Evolutionary conservation across 106 monocot genomes (phyloP), one percentile per base, ranked within the genome.

Genomic region (Apostasia ramifera): DNA sequence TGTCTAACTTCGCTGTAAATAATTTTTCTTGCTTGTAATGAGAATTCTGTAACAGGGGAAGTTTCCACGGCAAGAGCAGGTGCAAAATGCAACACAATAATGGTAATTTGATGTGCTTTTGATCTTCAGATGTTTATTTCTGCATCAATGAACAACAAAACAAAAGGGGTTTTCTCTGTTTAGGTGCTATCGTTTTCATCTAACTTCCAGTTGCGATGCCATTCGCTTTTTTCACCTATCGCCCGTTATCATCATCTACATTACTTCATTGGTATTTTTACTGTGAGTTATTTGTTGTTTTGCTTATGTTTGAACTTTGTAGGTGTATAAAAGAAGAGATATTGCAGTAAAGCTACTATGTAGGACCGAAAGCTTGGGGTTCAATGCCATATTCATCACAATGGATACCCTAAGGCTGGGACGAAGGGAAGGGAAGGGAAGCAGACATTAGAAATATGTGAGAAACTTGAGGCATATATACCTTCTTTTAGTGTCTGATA

Each of bases 381-480:
- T 64, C 75, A 93, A 83, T 61, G 92, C 88, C 59, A 72, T 93
- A 70, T 72, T 93, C 51, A 12, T 93, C 48, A 93, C 92, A 57
- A 88, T 74, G 53, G 92, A 93, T 74, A 88, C 88, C 3, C 88
- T 85, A 4, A 78, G 71, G 62, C 59, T 93, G 65, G 92, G 92
- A 12, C 54, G 74, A 74, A 80, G 92, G 26, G 26, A 26, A 26
- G 26, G 26, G 26, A 26, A 26, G 26, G 26, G 88, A 92, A 74
- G 83, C 82, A 63, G 92, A 88, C 52, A 84, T 81, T 37, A 83
- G 71, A 69, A 93, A 88, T 75, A 93, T 80, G 92, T 93, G 26
- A 26, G 26, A 26, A 26, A 26, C 26, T 26, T 26, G 26, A 26
- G 26, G 26, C 26, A 26, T 26, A 26, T 26, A 26, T 26, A 26